These are phyloP conservation scores for Trichocomaceae sp. DNA, from an alignment of 2,329 filamentous ascomycete genomes.

Conservation along the genomic window DNA sequence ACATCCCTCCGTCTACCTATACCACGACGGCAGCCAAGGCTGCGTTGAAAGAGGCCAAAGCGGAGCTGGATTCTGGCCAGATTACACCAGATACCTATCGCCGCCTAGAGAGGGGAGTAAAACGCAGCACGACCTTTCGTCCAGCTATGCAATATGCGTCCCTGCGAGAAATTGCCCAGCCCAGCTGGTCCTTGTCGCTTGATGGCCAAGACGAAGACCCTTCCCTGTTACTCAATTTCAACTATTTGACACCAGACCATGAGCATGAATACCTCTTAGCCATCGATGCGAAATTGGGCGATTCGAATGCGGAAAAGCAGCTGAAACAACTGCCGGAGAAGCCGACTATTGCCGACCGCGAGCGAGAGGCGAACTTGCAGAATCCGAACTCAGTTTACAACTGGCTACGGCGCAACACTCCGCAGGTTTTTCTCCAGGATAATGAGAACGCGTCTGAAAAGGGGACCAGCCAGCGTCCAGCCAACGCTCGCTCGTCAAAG, in stretches of 20 bases:
- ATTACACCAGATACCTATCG: slow-evolving; percentile 32
- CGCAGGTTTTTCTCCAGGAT: slow-evolving; percentile 78
- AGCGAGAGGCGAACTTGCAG: slow-evolving; percentile 52
- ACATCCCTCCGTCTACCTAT: slow-evolving; percentile 26
- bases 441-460: slow-evolving; percentile 48
- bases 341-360: slow-evolving; percentile 45
- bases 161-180: slow-evolving; percentile 27
- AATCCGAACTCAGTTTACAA: slow-evolving; percentile 94
- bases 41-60: slow-evolving; percentile 34
- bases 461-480: slow-evolving; percentile 28
- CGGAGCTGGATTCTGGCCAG: slow-evolving; percentile 30
- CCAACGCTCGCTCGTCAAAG: slow-evolving; percentile 38
- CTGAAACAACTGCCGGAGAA: slow-evolving; percentile 36
- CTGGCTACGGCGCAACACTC: slow-evolving; percentile 81
- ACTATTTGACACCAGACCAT: slow-evolving; percentile 40
- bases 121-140: slow-evolving; percentile 34
- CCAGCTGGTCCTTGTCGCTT: slow-evolving; percentile 8
- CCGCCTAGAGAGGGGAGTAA: slow-evolving; percentile 33
- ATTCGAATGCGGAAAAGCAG: slow-evolving; percentile 47
- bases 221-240: slow-evolving; percentile 28
- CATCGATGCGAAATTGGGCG: slow-evolving; percentile 36
- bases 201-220: slow-evolving; percentile 13
- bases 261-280: slow-evolving; percentile 39
- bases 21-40: slow-evolving; percentile 29
- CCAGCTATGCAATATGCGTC: slow-evolving; percentile 29